Evolutionary conservation across 2,329 filamentous ascomycete genomes (phyloP), one percentile per base, ranked within the genome.

Genomic region (Pseudocercospora eumusae): DNA sequence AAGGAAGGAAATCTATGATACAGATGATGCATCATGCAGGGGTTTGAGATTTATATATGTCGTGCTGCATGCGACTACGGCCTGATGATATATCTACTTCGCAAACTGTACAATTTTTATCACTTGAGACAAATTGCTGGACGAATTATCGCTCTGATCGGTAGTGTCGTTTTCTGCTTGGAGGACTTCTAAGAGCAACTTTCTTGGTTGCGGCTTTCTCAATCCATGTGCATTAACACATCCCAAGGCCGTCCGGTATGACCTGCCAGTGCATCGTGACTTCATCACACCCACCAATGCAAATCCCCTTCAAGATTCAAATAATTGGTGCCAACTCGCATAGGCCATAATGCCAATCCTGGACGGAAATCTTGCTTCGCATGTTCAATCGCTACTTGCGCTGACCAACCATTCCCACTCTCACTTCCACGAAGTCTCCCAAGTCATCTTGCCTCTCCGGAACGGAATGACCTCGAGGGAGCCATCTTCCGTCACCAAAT

Each of bases 391-490:
- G 36, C 44, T 47, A 18, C 18, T 25, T 1, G 23, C 44, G 18
- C 18, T 47, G 20, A 15, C 8, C 28, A 2, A 5, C 49, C 27
- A 10, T 10, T 1, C 9, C 23, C 25, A 10, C 3, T 8, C 21
- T 62, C 59, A 78, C 65, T 75, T 72, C 80, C 80, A 83, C 62
- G 76, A 72, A 11, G 84, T 78, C 58, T 77, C 78, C 85, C 84
- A 87, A 1, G 82, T 87, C 70, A 80, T 75, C 78, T 88, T 82
- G 2, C 86, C 86, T 66, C 83, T 81, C 60, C 86, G 78, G 73
- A 88, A 90, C 9, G 86, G 86, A 65, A 90, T 85, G 45, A 91
- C 84, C 71, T 88, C 84, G 11, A 86, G 76, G 10, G 70, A 71
- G 0, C 78, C 77, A 40, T 82, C 82, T 11, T 82, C 78, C 25